These are phyloP conservation scores for Primulina eburnea DNA, from an alignment of 257 asterid species.

Conservation along the genomic window DNA sequence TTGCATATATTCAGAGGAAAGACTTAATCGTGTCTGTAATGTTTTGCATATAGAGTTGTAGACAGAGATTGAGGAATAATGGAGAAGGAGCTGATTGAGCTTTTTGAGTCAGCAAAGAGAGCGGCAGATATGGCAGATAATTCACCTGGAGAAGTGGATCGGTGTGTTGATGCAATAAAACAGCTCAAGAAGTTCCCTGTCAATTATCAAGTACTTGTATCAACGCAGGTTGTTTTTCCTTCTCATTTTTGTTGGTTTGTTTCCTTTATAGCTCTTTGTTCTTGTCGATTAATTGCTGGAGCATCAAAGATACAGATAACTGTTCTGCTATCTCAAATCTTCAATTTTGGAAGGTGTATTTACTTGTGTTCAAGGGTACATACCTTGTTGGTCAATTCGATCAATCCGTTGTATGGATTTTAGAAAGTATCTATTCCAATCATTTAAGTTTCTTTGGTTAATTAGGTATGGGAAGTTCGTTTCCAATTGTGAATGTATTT, in stretches of 20 bases:
- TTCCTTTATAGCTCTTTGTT: background rate
- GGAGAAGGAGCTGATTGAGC: slow-evolving; percentile 84
- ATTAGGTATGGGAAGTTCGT: background rate
- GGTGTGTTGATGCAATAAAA: slow-evolving; percentile 62
- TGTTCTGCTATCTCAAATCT: background rate
- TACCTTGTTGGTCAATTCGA: background rate
- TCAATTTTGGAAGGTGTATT: too few relatives aligned
- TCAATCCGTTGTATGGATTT: background rate
- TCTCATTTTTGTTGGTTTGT: slow-evolving; percentile 8
- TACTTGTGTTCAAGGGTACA: background rate
- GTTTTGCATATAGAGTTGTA: slow-evolving; percentile 7
- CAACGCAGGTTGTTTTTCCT: slow-evolving; percentile 60
- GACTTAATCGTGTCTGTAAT: slow-evolving; percentile 3
- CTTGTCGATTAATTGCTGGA: background rate
- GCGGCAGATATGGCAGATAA: slow-evolving; percentile 70
- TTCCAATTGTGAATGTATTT: background rate
- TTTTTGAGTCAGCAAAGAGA: slow-evolving; percentile 71
- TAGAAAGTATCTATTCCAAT: too few relatives aligned
- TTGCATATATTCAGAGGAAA: background rate
- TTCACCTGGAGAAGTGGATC: slow-evolving; percentile 59
- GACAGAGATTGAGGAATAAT: slow-evolving; percentile 33
- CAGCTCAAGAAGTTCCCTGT: slow-evolving; percentile 78
- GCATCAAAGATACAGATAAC: background rate
- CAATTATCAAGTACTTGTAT: slow-evolving; percentile 78
- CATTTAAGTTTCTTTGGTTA: background rate